These are phyloP conservation scores for Periconia sp. DNA, from an alignment of 2,329 filamentous ascomycete genomes.

Conservation along the genomic window DNA sequence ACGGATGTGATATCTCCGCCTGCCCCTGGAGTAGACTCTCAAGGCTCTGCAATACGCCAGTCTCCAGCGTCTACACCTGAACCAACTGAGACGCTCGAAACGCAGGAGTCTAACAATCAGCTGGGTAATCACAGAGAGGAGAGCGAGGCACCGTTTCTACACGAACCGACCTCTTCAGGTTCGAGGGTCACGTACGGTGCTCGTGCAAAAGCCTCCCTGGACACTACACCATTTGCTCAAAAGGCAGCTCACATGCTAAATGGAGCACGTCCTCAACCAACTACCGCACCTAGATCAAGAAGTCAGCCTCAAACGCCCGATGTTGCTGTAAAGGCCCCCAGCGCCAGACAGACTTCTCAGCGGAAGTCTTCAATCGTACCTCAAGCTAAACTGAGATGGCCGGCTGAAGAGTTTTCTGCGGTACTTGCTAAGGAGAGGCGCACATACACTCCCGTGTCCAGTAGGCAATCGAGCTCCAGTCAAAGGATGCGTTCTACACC, in stretches of 20 bases:
- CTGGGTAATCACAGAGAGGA: not conserved
- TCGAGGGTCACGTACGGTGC: not conserved
- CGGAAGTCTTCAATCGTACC: not conserved
- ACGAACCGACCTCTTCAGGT: not conserved
- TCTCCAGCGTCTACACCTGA: conserved; percentile 11
- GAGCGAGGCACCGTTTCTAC: not conserved
- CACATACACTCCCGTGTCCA: not conserved
- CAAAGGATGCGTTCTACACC: not conserved
- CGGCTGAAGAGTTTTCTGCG: not conserved
- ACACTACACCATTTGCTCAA: not conserved
- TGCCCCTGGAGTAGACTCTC: not conserved
- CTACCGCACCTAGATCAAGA: not conserved
- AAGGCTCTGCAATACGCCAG: conserved; percentile 7
- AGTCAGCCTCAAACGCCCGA: not conserved
- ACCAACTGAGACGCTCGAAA: not conserved
- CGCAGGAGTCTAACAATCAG: not conserved
- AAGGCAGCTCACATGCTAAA: not conserved
- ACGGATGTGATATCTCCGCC: not conserved
- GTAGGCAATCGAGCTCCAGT: not conserved
- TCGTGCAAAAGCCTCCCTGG: not conserved
- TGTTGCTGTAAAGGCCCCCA: not conserved
- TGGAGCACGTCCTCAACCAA: not conserved
- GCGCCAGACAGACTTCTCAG: not conserved
- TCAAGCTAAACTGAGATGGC: not conserved
- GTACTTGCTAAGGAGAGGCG: too few relatives aligned